Evolutionary conservation across 495 filamentous ascomycete genomes (phyloP).

Genomic region (Neurospora sp.): DNA sequence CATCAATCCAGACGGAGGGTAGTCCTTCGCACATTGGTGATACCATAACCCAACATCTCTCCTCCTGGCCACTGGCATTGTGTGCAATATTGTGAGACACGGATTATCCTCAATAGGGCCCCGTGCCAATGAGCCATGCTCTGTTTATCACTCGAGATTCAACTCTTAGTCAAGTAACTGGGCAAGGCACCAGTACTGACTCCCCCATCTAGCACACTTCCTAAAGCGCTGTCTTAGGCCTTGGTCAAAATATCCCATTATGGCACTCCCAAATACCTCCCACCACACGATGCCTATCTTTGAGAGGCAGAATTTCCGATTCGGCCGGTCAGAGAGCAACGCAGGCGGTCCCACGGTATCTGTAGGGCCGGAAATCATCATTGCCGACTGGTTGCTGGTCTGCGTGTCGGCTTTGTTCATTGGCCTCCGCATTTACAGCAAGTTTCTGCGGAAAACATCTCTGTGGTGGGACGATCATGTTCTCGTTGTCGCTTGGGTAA

Average conservation of each 20-base stretch:
- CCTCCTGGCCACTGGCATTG: neutral
- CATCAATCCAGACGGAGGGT: neutral
- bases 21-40: neutral
- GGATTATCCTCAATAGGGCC: neutral
- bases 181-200: neutral
- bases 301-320: neutral
- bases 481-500: conserved; percentile 18
- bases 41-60: neutral
- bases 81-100: neutral
- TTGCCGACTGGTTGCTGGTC: conserved; percentile 11
- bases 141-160: neutral
- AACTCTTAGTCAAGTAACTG: neutral
- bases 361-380: conserved; percentile 5
- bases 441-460: conserved; percentile 10
- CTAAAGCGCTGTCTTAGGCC: neutral
- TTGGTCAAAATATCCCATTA: neutral
- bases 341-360: neutral
- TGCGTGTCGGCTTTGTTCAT: conserved; percentile 15
- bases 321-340: neutral
- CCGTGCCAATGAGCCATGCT: neutral
- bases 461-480: conserved; percentile 26
- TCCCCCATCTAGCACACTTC: neutral
- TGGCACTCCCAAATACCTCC: neutral
- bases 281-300: neutral
- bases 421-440: conserved; percentile 23